A percentile compares a stretch with the other conserved stretches of the same genome.
phyloP scores from a whole-genome alignment of 495 filamentous ascomycete species.

The Xylaria intraflava region DNA sequence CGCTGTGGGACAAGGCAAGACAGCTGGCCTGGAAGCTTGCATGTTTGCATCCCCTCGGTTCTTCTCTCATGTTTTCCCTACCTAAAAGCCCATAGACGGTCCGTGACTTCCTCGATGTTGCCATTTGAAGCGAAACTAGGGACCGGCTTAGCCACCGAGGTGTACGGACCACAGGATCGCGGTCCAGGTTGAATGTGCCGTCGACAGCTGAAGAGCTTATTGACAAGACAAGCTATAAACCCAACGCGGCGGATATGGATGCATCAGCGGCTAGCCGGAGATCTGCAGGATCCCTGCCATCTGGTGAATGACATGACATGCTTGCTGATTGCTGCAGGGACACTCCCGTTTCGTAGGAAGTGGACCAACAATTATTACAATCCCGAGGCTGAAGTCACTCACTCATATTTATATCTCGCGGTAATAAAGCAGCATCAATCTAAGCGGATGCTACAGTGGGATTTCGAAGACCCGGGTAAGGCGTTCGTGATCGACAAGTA shows the following conservation, averaged over 20 bases:
- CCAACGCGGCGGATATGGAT: background rate
- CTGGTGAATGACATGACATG: background rate
- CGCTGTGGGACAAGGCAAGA: slow-evolving; percentile 10
- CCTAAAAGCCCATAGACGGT: background rate
- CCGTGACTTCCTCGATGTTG: background rate
- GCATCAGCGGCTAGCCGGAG: background rate
- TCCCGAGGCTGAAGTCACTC: background rate
- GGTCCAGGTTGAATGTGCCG: background rate
- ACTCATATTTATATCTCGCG: background rate
- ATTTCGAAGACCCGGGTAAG: background rate
- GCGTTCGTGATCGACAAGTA: background rate
- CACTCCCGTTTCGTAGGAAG: background rate
- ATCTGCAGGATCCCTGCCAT: background rate
- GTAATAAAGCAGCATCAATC: background rate
- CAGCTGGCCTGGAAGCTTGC: slow-evolving; percentile 10
- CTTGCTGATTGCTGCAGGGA: background rate
- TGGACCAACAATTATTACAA: background rate
- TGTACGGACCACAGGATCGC: background rate
- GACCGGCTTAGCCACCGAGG: background rate
- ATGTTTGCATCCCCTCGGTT: slow-evolving; percentile 13
- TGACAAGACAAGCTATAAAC: background rate
- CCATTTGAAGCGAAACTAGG: background rate
- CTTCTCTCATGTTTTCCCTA: background rate
- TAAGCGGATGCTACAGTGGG: background rate
- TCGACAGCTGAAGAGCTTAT: background rate